These are phyloP conservation scores for Beauveria pseudobassiana DNA, from an alignment of 2,329 filamentous ascomycete species.

Conservation along the genomic window DNA sequence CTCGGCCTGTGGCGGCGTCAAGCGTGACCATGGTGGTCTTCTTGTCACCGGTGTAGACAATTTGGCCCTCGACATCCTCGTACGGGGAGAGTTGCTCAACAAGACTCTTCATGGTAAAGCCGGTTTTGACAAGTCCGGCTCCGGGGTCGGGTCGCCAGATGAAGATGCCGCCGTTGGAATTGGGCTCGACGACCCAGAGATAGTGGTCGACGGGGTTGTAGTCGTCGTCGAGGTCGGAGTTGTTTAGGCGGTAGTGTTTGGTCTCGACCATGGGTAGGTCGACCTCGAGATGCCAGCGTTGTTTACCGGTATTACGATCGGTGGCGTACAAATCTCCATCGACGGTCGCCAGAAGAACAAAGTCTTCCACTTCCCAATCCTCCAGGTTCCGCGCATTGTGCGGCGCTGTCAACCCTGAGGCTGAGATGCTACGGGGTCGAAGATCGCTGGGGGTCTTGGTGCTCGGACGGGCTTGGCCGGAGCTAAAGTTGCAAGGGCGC, in stretches of 20 bases:
- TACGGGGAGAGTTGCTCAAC: constrained; percentile 79
- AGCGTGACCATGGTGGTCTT: constrained; percentile 84
- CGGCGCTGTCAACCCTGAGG: constrained; percentile 69
- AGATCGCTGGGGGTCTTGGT: constrained; percentile 62
- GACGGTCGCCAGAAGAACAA: constrained; percentile 99
- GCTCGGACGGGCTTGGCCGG: constrained; percentile 93
- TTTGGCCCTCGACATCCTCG: constrained; percentile 63
- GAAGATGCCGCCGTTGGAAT: constrained; percentile 77
- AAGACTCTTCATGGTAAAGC: constrained; percentile 74
- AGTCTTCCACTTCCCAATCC: constrained; percentile 99
- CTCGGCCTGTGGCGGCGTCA: constrained; percentile 75
- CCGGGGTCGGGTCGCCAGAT: constrained; percentile 64
- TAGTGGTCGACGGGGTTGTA: constrained; percentile 71
- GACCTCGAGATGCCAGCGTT: constrained; percentile 78
- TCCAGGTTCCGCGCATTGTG: constrained; percentile 92
- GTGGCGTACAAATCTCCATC: constrained; percentile 91
- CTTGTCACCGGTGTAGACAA: constrained; percentile 88
- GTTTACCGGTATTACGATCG: constrained; percentile 76
- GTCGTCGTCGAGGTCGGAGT: constrained; percentile 51
- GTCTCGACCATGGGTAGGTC: constrained; percentile 89
- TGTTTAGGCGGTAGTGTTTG: constrained; percentile 67
- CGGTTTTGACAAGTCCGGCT: constrained; percentile 56
- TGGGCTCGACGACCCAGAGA: constrained; percentile 93
- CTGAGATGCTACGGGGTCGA: constrained; percentile 46
- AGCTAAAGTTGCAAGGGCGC: constrained; percentile 97